These are phyloP conservation scores for Leccinum pachyderme DNA, from an alignment of 1,284 basidiomycete species.

Conservation along the genomic window DNA sequence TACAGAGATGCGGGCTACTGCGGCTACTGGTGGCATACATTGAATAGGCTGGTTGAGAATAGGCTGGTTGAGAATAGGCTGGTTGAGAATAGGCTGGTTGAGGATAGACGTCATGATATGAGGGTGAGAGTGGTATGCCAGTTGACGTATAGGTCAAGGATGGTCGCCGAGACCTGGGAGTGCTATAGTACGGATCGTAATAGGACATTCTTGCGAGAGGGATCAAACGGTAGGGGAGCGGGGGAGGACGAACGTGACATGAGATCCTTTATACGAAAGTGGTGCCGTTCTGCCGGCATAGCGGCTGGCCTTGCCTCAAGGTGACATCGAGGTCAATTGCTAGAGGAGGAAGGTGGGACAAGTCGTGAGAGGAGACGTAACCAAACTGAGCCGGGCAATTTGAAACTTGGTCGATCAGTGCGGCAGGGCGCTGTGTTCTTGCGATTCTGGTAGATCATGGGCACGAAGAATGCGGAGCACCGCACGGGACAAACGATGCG, in stretches of 20 bases:
- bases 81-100: constrained; percentile 29
- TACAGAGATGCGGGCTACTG: constrained; percentile 21
- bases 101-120: constrained; percentile 21
- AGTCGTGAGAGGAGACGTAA: constrained; percentile 13
- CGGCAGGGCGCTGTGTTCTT: constrained; percentile 4
- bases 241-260: neutral
- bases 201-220: constrained; percentile 28
- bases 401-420: constrained; percentile 20
- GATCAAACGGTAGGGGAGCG: constrained; percentile 7
- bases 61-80: constrained; percentile 13
- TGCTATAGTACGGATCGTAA: constrained; percentile 32
- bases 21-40: constrained; percentile 25
- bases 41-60: neutral
- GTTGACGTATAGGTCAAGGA: constrained; percentile 28
- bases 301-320: constrained; percentile 31
- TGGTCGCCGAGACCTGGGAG: constrained; percentile 29
- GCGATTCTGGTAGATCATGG: neutral
- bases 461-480: constrained; percentile 19
- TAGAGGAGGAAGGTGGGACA: constrained; percentile 16
- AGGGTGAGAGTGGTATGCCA: constrained; percentile 16
- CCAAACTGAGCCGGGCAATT: constrained; percentile 20
- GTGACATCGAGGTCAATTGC: constrained; percentile 24
- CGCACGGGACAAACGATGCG: constrained; percentile 9
- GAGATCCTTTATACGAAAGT: constrained; percentile 25
- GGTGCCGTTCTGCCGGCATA: constrained; percentile 7